Percentiles rank a stretch among this genome's conserved stretches.
phyloP scores from a whole-genome alignment of 257 asterid species.

The Nicotiana tabacum region DNA sequence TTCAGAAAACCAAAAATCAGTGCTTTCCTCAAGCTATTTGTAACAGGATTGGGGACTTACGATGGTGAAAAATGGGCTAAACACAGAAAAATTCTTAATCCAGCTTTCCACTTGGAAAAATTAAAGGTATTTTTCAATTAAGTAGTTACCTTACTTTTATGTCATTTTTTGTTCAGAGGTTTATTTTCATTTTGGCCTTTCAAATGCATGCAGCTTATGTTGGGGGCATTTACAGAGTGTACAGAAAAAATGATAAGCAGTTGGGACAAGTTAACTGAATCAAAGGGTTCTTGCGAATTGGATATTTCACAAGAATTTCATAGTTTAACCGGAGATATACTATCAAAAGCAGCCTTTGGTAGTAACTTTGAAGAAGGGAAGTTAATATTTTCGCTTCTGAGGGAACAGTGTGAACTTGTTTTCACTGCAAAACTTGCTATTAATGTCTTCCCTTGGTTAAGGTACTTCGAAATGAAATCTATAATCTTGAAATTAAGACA shows the following conservation, averaged over 20 bases:
- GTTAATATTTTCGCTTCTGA: slow-evolving; percentile 17
- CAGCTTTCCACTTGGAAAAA: slow-evolving; percentile 36
- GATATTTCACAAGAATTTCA: slow-evolving; percentile 19
- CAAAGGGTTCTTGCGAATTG: slow-evolving; percentile 13
- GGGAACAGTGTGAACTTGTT: slow-evolving; percentile 18
- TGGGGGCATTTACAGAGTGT: not conserved
- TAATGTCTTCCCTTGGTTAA: slow-evolving; percentile 21
- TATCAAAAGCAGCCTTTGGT: slow-evolving; percentile 21
- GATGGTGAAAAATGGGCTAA: slow-evolving; percentile 36
- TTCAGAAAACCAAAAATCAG: slow-evolving; percentile 7
- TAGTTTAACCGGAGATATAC: slow-evolving; percentile 15
- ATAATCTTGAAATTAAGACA: too few relatives aligned
- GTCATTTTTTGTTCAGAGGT: not conserved
- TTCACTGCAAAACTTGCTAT: slow-evolving; percentile 14
- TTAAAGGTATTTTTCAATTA: slow-evolving; percentile 10
- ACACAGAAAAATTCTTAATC: slow-evolving; percentile 25
- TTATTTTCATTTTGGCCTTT: not conserved
- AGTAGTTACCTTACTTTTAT: not conserved
- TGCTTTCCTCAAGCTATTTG: slow-evolving; percentile 21
- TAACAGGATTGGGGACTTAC: slow-evolving; percentile 27
- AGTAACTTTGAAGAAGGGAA: slow-evolving; percentile 23
- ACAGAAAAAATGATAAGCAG: slow-evolving; percentile 7
- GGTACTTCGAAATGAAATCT: not conserved
- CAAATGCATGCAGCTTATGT: slow-evolving; percentile 1
- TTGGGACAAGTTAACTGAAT: slow-evolving; percentile 10